Evolutionary conservation across 768 basidiomycete genomes (phyloP), one percentile per base, ranked within the genome.

Genomic region (Mycena alexandri): DNA sequence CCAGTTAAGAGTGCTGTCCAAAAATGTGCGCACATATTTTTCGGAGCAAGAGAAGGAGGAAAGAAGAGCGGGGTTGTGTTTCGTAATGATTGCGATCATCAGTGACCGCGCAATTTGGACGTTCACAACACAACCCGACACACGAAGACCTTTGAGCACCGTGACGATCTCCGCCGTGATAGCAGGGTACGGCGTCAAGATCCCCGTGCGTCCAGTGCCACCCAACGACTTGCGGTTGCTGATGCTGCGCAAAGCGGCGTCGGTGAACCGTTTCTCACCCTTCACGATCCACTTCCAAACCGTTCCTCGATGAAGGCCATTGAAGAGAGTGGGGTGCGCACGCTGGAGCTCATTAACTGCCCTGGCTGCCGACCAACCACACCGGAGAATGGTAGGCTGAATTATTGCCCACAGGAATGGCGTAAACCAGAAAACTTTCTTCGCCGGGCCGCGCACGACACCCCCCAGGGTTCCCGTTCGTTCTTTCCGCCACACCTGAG

Each of bases 351-450:
- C 61, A 8, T 53, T 9, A 21, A 54, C 61, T 0, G 52, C 44
- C 22, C 14, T 33, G 1, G 17, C 61, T n/a, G 61, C 51, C 2
- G 51, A 62, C 61, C 61, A 62, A 9, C 43, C 52, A 34, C 51
- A 62, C 2, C 61, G 42, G 8, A 51, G 52, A 54, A 62, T 46
- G 13, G 51, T 46, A 11, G 61, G 61, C 52, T 62, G 51, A 22
- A 62, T 62, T 13, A 62, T 42, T 5, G 61, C 61, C 51, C 51
- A 62, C 5, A 62, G 61, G 19, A 62, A 62, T 11, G 51, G 61
- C 11, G 11, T 16, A n/a, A 62, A 62, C 61, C 61, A 62, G n/a
- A 62, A 62, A 12, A 62, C 51, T 12, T 25, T 62, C n/a, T 21
- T 53, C 19, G 51, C 25, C 8, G 13, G 19, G 2, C 24, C 52